Percentiles rank a stretch among this genome's conserved stretches.
These are phyloP conservation scores for Penicillium tannophilum DNA, from an alignment of 495 filamentous ascomycete species.

Conservation along the genomic window DNA sequence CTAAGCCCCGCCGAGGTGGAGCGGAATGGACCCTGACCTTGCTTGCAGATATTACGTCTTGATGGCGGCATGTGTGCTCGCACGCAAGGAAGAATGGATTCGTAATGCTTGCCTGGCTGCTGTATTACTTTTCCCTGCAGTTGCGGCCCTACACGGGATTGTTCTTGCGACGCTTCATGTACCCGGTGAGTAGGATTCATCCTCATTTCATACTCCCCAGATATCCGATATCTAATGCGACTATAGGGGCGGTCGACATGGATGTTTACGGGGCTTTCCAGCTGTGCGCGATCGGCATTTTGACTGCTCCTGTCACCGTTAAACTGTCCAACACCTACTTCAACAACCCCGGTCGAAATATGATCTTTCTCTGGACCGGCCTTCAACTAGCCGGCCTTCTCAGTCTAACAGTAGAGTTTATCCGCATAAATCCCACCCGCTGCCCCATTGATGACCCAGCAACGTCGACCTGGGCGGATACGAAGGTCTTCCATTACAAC, in stretches of 20 bases:
- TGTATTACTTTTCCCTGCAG: conserved; percentile 61
- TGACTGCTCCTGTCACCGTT: conserved; percentile 60
- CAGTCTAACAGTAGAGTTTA: conserved; percentile 61
- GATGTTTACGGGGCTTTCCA: conserved; percentile 67
- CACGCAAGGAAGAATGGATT: conserved; percentile 58
- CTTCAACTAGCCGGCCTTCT: conserved; percentile 58
- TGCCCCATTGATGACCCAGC: conserved; percentile 45
- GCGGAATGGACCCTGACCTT: conserved; percentile 14
- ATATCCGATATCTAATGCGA: neutral
- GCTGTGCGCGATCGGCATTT: conserved; percentile 60
- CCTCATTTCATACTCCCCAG: neutral
- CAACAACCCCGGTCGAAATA: conserved; percentile 59
- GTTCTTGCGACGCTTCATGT: conserved; percentile 56
- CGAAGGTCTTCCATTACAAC: conserved; percentile 32
- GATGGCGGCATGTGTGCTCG: conserved; percentile 59
- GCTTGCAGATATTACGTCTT: conserved; percentile 57
- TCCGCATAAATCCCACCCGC: conserved; percentile 39
- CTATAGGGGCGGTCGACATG: conserved; percentile 60
- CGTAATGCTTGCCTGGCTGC: conserved; percentile 60
- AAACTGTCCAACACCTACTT: conserved; percentile 60
- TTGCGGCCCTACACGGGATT: conserved; percentile 61
- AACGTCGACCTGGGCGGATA: conserved; percentile 31
- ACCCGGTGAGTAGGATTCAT: conserved; percentile 42
- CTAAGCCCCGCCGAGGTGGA: conserved; percentile 3
- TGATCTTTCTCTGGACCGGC: conserved; percentile 62